phyloP scores from a whole-genome alignment of 2,329 filamentous ascomycete species.

The Myrmaecium sp. region DNA sequence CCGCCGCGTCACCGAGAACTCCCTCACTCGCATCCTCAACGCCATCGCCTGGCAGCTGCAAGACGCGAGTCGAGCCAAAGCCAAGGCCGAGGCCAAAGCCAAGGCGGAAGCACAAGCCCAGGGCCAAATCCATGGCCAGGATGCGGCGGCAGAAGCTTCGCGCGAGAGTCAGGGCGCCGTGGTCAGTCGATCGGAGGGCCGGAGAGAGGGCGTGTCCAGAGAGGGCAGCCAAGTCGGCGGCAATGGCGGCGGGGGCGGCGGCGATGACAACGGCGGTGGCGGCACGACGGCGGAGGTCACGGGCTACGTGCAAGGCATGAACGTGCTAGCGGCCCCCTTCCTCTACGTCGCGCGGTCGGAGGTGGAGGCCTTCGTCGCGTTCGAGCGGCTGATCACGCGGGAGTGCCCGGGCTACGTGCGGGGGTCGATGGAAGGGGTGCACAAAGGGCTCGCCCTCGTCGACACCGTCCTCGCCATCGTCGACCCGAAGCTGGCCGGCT shows the following conservation, averaged over 20 bases:
- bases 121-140: too few relatives aligned
- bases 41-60: constrained; percentile 88
- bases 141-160: too few relatives aligned
- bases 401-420: constrained; percentile 90
- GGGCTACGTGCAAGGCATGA: constrained; percentile 97
- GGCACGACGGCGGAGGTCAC: constrained; percentile 43
- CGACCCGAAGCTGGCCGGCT: constrained; percentile 69
- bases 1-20: constrained; percentile 86
- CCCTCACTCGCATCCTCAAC: constrained; percentile 83
- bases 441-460: constrained; percentile 76
- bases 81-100: constrained; percentile 37
- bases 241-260: constrained; percentile 13
- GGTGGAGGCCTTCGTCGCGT: constrained; percentile 83
- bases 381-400: constrained; percentile 69
- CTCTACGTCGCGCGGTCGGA: constrained; percentile 89
- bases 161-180: constrained; percentile 10
- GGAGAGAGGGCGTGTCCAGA: too few relatives aligned
- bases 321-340: constrained; percentile 89
- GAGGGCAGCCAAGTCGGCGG: constrained; percentile 4
- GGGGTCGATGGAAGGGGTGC: constrained; percentile 93
- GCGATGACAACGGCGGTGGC: constrained; percentile 9
- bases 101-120: constrained; percentile 40
- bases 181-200: too few relatives aligned
- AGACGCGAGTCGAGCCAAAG: constrained; percentile 49
- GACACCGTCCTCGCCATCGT: constrained; percentile 86